phyloP scores from a whole-genome alignment of 148 eudicot species.

The Camellia granthamiana region DNA sequence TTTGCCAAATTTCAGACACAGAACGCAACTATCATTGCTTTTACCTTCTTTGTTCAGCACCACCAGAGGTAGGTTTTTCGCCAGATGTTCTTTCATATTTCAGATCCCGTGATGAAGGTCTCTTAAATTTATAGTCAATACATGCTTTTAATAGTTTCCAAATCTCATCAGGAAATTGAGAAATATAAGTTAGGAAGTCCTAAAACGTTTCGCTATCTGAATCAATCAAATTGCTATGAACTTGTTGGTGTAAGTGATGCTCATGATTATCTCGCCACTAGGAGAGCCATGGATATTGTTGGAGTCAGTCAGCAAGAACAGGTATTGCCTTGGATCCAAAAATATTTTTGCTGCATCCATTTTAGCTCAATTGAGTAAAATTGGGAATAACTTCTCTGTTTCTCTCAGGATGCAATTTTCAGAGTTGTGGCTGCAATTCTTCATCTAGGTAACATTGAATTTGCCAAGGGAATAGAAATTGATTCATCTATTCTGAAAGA shows the following conservation, averaged over 20 bases:
- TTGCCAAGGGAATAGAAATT: slow-evolving; percentile 65
- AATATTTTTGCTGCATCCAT: neutral
- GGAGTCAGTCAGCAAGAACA: slow-evolving; percentile 73
- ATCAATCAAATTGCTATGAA: slow-evolving; percentile 71
- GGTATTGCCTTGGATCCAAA: slow-evolving; percentile 33
- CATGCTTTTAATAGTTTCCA: slow-evolving; percentile 19
- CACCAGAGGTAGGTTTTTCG: slow-evolving; percentile 47
- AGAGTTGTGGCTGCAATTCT: slow-evolving; percentile 81
- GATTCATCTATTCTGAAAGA: slow-evolving; percentile 82
- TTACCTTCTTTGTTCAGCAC: slow-evolving; percentile 84
- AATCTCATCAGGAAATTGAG: slow-evolving; percentile 50
- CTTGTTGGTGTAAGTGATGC: slow-evolving; percentile 73
- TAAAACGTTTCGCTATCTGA: slow-evolving; percentile 68
- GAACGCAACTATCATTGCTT: slow-evolving; percentile 88
- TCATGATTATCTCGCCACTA: slow-evolving; percentile 71
- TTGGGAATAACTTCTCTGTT: slow-evolving; percentile 2
- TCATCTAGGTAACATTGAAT: slow-evolving; percentile 75
- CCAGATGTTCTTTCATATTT: neutral
- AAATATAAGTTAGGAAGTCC: slow-evolving; percentile 75
- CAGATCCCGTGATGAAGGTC: neutral
- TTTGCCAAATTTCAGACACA: slow-evolving; percentile 79
- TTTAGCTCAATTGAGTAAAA: neutral
- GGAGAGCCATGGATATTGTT: slow-evolving; percentile 87
- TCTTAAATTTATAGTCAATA: neutral
- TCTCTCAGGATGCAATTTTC: slow-evolving; percentile 75